Base-by-base conservation (phyloP, 2,329 filamentous ascomycete genomes). In the Diaporthe capsici region DNA sequence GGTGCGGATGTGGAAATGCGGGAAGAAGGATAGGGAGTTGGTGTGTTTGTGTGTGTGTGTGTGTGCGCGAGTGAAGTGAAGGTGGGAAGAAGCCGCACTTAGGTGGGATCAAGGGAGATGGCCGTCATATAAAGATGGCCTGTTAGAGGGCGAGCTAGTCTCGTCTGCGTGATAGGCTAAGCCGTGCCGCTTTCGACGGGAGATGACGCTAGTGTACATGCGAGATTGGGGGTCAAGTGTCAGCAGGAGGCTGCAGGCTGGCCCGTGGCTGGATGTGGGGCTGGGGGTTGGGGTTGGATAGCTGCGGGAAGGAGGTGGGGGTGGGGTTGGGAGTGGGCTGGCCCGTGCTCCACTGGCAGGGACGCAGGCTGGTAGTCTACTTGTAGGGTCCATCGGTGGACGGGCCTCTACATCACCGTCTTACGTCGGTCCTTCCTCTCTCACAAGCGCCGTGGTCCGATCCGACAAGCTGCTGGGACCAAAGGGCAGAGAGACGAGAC, bases 361-460 rank as follows among this genome's bases (percentile, higher is more conserved):
- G 34, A 34, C 2, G 15, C n/a, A 28, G 20, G 4, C 20, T 31
- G 25, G 17, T 31, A 47, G 17, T 22, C 39, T 47, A 60, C 57
- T 60, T 60, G 34, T 22, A 22, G 58, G 65, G 31, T 31, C 47
- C 37, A 71, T 77, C 73, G 73, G 75, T 73, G 70, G 37, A 58
- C 75, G 75, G 75, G 37, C 61, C 37, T 44, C 25, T 39, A 31
- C 39, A 47, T 57, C 65, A 68, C 75, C 71, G 70, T 63, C 57
- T 49, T 28, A 22, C 57, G 65, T 74, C 72, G 72, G 75, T 70
- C 65, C 70, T 75, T 28, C 37, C 63, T 73, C 73, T 61, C 57
- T 44, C 73, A 67, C 63, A 76, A 77, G 63, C 73, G 57, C 76
- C 76, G 76, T 77, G 61, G 47, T 71, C 76, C 75, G 75, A 76